A percentile compares a stretch with the other conserved stretches of the same genome.
Evolutionary conservation across 768 basidiomycete genomes (phyloP).

Genomic region (Boletus speciosus): DNA sequence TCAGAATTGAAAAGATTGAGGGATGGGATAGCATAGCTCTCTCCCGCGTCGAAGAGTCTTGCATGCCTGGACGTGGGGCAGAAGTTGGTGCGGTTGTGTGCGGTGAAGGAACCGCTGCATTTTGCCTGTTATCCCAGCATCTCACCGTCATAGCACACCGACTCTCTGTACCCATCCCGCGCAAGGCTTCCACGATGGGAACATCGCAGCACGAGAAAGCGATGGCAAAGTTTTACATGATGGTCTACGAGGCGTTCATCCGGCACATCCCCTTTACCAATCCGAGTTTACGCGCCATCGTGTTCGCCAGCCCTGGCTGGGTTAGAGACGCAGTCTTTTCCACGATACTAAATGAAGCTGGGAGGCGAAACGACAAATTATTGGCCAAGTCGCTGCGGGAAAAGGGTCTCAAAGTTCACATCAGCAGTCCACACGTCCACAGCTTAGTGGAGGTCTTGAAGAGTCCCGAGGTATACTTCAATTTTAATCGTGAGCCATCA

Average conservation of each 20-base stretch:
- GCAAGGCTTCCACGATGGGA: conserved; percentile 82
- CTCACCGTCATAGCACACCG: conserved; percentile 94
- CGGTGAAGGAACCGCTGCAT: conserved; percentile 92
- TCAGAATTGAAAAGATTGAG: conserved; percentile 80
- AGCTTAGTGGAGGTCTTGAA: conserved; percentile 91
- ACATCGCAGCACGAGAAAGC: conserved; percentile 92
- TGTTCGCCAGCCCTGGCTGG: conserved; percentile 97
- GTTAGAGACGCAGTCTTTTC: conserved; percentile 85
- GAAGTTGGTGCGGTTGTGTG: conserved; percentile 96
- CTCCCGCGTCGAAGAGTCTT: conserved; percentile 80
- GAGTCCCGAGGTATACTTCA: conserved; percentile 76
- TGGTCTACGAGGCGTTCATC: conserved; percentile 80
- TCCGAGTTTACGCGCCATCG: conserved; percentile 76
- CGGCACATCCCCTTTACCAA: conserved; percentile 86
- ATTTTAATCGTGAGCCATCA: not conserved
- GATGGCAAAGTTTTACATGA: conserved; percentile 75
- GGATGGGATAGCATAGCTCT: conserved; percentile 93
- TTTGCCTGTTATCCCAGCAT: conserved; percentile 94
- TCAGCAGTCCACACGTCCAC: conserved; percentile 93
- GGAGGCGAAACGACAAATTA: conserved; percentile 74
- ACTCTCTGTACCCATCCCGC: conserved; percentile 82
- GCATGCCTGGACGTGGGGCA: conserved; percentile 90
- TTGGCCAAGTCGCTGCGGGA: conserved; percentile 72
- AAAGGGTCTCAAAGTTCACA: conserved; percentile 87
- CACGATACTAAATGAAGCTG: conserved; percentile 79